Evolutionary conservation across 441 rosid species (phyloP), one percentile per base, ranked within the genome.

Genomic region (Eutrema salsugineum): DNA sequence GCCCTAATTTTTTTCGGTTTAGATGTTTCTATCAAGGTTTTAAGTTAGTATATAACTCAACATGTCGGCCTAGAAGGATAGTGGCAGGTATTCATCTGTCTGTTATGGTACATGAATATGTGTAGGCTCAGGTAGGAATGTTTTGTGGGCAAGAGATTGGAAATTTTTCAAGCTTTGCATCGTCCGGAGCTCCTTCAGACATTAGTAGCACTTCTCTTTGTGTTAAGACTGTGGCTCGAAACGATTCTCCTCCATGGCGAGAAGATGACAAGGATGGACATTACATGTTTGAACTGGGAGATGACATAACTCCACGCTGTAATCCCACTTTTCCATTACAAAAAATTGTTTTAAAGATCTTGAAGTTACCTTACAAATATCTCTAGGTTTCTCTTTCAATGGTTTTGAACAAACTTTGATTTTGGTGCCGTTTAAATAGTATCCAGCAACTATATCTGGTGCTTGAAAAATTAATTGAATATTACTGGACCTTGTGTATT

Each of bases 111-210:
- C 89, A 80, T 91, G 85, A 81, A 91, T 84, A 84, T 89, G 82
- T 91, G 97, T 93, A 93, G 98, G 98, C 87, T 85, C 97, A 91
- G 94, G 96, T 91, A 88, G 96, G 90, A 82, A 82, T 84, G 77
- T 85, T 85, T 83, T 88, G 84, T 89, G 96, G 87, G 71, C 94
- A 87, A 85, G 96, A 89, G 82, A 83, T 87, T 91, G 96, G 93
- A 64, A 83, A 80, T 83, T 65, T 86, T 77, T 60, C 95, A 77
- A 84, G 99, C 94, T 90, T 83, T 85, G 88, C 91, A 78, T 68
- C 83, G 35, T 79, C 88, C 30, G 92, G 86, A 82, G 91, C 83
- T 77, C 85, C 80, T 77, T 72, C 97, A 60, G 97, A 81, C 66
- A 73, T 80, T 81, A 79, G 88, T 80, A 82, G 82, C 84, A 60